phyloP scores from a whole-genome alignment of 2,329 filamentous ascomycete genomes.

The Didymella exigua region DNA sequence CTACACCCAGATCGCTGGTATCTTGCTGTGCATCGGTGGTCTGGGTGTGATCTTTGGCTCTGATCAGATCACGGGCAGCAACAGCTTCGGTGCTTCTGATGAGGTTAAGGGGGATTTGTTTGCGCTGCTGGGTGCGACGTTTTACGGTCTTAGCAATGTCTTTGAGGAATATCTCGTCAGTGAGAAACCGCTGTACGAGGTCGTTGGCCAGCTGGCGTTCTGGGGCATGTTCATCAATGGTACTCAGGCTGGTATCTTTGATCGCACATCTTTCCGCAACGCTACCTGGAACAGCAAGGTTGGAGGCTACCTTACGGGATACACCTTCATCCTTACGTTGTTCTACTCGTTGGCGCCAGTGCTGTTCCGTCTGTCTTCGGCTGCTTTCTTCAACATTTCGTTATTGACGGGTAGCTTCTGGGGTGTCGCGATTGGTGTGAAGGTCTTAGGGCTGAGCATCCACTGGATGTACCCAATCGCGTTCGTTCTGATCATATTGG shows the following conservation, averaged over 20 bases:
- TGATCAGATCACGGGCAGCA: slow-evolving; percentile 80
- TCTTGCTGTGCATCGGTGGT: slow-evolving; percentile 87
- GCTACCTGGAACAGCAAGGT: slow-evolving; percentile 58
- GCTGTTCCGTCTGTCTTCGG: slow-evolving; percentile 85
- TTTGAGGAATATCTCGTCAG: slow-evolving; percentile 94
- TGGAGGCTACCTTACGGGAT: slow-evolving; percentile 85
- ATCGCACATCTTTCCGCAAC: slow-evolving; percentile 70
- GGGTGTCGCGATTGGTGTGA: slow-evolving; percentile 90
- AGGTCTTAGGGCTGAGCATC: slow-evolving; percentile 79
- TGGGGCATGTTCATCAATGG: slow-evolving; percentile 92
- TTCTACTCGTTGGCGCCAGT: slow-evolving; percentile 91
- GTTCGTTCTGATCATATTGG: slow-evolving; percentile 88
- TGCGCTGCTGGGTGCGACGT: slow-evolving; percentile 83
- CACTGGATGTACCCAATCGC: slow-evolving; percentile 95
- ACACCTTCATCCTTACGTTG: slow-evolving; percentile 78
- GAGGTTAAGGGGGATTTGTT: slow-evolving; percentile 92
- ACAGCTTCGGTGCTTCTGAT: slow-evolving; percentile 70
- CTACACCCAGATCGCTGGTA: slow-evolving; percentile 80
- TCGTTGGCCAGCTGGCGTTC: slow-evolving; percentile 86
- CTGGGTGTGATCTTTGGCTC: slow-evolving; percentile 85
- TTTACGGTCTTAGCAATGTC: slow-evolving; percentile 90
- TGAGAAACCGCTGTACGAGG: slow-evolving; percentile 87
- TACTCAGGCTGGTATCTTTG: slow-evolving; percentile 88
- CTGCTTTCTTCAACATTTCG: slow-evolving; percentile 96
- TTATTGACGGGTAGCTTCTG: slow-evolving; percentile 95